Base-by-base conservation (phyloP, 129 eudicot species). In the Pseudognaphalium luteoalbum region DNA sequence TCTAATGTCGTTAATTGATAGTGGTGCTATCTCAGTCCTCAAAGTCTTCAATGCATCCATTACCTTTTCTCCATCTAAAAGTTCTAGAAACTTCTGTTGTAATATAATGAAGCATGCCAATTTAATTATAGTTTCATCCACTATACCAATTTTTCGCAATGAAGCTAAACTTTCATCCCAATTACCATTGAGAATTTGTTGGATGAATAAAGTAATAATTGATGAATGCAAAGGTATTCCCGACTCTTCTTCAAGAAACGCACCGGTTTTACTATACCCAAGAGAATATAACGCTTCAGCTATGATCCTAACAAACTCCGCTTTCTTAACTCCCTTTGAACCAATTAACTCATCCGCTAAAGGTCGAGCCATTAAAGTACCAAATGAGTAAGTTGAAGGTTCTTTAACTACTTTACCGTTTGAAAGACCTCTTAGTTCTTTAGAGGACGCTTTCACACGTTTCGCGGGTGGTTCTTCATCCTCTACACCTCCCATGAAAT, bases 401-500 rank as follows among this genome's bases (percentile, higher is more conserved):
- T 78, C 88, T 78, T 74, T 78, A 59, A 77, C n/a, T 67, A 41
- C 76, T 28, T 42, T 30, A 15, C 91, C 85, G 88, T 87, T 88
- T 12, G 81, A 85, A 78, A 85, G 72, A 76, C 87, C 80, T 76
- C 65, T 82, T 76, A 72, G 78, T 71, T 83, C 85, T 75, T 74
- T 82, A 59, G 86, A 75, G 63, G 89, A 76, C 65, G 85, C 87
- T 83, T 87, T 90, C 90, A 90, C 87, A 68, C 97, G 96, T 81
- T 93, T 93, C 80, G 87, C 85, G 75, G 97, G 97, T 93, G 98
- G 97, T 87, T 85, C 89, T 77, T 85, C 87, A 79, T 93, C 93
- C 87, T 87, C 98, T 85, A 84, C 80, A 82, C 91, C 97, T 90
- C 96, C 97, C 97, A 93, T 93, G 98, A 88, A 93, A 90, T 84